Base-by-base conservation (phyloP, 441 rosid species). In the Codiaeum variegatum region DNA sequence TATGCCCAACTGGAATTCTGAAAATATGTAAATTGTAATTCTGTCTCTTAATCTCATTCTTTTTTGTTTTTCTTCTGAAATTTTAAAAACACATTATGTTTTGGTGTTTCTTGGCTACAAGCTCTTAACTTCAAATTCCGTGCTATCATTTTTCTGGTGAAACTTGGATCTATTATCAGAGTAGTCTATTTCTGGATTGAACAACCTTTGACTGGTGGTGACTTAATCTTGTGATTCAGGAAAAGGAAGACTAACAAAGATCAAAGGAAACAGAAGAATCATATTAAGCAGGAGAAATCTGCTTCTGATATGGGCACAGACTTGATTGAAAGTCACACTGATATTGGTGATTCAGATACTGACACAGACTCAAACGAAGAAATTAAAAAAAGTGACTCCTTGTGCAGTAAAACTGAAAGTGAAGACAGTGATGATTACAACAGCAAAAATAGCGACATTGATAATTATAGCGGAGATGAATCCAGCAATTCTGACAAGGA, bases 161-260 rank as follows among this genome's bases (percentile, higher is more conserved):
- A 66, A 13, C 32, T 66, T 56, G 56, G 56, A 3, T 29, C 26
- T 31, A 47, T 21, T 19, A 28, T 11, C 21, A 12, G 23, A 16
- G 16, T 19, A 1, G 29, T 18, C 21, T 52, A 31, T 67, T 51
- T 67, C 29, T 52, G 46, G 71, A 67, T 31, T 61, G 54, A 46
- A 26, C 62, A 6, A 59, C 65, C 51, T 51, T 74, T 42, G 40
- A 66, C 64, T 66, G 62, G 26, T 47, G 71, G 70, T 68, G 54
- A 64, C 69, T 70, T 67, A 24, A 36, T 44, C 60, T 36, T 76
- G 34, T 62, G 47, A 11, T 77, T 79, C 85, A 87, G 93, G 80
- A 74, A 75, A 76, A 73, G 73, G 69, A 75, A 36, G 67, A 77
- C 52, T 5, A 29, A 12, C 10, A 80, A 77, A 69, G 80, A 77